Base-by-base conservation (phyloP, 2,329 filamentous ascomycete genomes). In the Cordyceps tenuipes region DNA sequence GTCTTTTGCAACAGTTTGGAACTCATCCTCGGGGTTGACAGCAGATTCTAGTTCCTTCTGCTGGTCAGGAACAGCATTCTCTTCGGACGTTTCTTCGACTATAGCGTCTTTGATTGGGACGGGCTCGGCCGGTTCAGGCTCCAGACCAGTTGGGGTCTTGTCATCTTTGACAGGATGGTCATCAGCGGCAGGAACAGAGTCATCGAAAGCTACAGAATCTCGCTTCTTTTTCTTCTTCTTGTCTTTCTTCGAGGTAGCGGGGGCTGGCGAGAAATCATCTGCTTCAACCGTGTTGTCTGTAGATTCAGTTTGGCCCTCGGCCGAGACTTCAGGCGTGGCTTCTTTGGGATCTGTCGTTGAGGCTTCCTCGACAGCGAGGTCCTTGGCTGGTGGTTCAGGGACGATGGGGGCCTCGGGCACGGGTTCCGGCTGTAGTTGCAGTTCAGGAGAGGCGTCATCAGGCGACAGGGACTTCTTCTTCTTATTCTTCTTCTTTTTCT, bases 401-500 rank as follows among this genome's bases (percentile, higher is more conserved):
- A 19, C 23, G 29, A 26, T 31, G 5, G 31, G 12, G 15, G 19
- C 3, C 19, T 50, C 59, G 5, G 36, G 19, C 6, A 21, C 10
- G n/a, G 23, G n/a, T 29, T 49, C 52, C 31, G 43, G 1, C 43
- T 34, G 34, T 29, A 31, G 8, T 31, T 57, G 17, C 12, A 41
- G 44, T 31, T 41, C 43, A 31, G 31, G 8, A 49, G 21, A 9
- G 43, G 43, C 31, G 9, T 49, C 34, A 9, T 50, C 46, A 13
- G n/a, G 55, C 23, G 6, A n/a, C 17, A 54, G 17, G 2, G 59
- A 43, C 43, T 41, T 61, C 44, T 55, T 60, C 49, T 48, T 54
- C 62, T 50, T 50, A 0, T 34, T 50, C 29, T 73, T 69, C 57
- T 68, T 68, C 61, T 73, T 69, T 57, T 68, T 68, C 61, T 72